phyloP scores from a whole-genome alignment of 2,329 filamentous ascomycete species.

The Hypoxylon sp. region DNA sequence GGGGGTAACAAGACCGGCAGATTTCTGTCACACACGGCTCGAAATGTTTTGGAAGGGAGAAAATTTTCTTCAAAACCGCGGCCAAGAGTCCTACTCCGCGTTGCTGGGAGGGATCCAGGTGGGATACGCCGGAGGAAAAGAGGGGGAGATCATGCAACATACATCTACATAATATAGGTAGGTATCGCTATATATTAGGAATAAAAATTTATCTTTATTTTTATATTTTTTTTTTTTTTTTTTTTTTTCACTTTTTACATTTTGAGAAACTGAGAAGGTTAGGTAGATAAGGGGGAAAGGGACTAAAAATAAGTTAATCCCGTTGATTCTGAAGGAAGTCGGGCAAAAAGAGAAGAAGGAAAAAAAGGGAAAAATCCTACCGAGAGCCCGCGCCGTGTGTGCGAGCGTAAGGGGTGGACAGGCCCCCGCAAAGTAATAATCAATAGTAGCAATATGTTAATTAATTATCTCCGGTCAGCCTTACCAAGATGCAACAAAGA shows the following conservation, averaged over 20 bases:
- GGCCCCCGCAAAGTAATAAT: slow-evolving; percentile 12
- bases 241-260: background rate
- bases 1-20: background rate
- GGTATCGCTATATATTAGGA: too few relatives aligned
- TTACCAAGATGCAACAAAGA: slow-evolving; percentile 21
- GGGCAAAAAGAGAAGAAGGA: background rate
- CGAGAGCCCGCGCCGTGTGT: slow-evolving; percentile 10
- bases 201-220: background rate
- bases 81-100: slow-evolving; percentile 11
- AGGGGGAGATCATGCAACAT: too few relatives aligned
- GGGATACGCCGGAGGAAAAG: too few relatives aligned
- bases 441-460: background rate
- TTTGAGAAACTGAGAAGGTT: background rate
- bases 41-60: background rate
- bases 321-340: slow-evolving; percentile 28
- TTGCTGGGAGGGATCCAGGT: slow-evolving; percentile 20
- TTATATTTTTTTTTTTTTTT: background rate
- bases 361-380: background rate
- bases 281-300: background rate
- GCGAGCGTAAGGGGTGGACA: background rate
- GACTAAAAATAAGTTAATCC: slow-evolving; percentile 7
- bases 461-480: slow-evolving; percentile 31
- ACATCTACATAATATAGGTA: too few relatives aligned
- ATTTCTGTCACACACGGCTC: slow-evolving; percentile 1
- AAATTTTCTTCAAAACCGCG: background rate